These are phyloP conservation scores for Ricinus communis DNA, from an alignment of 345 rosid species.

Conservation along the genomic window DNA sequence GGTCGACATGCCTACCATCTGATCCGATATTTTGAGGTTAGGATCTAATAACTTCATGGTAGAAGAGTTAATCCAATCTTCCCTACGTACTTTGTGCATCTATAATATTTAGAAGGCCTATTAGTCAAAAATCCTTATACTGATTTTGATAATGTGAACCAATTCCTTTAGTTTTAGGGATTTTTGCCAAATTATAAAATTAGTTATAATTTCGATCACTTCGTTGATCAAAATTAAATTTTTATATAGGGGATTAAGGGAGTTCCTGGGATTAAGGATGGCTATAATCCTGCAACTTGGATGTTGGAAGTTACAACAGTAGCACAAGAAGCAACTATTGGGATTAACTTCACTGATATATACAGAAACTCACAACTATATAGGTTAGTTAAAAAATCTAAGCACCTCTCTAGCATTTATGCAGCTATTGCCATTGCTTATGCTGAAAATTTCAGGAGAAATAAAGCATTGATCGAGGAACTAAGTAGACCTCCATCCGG, in stretches of 20 bases:
- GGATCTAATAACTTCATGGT: not conserved
- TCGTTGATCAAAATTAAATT: not conserved
- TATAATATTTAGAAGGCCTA: too few relatives aligned
- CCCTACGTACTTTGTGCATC: too few relatives aligned
- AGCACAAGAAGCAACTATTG: too few relatives aligned
- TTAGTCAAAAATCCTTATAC: too few relatives aligned
- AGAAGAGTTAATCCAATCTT: not conserved
- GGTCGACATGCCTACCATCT: constrained; percentile 54
- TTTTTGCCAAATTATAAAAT: too few relatives aligned
- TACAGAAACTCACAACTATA: constrained; percentile 49
- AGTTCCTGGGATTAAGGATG: constrained; percentile 54
- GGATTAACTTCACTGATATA: too few relatives aligned
- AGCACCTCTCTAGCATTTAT: not conserved
- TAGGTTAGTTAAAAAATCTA: constrained; percentile 30
- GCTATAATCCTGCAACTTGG: constrained; percentile 76
- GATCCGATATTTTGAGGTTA: constrained; percentile 61
- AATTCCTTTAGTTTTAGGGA: too few relatives aligned
- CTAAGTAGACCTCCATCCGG: constrained; percentile 43
- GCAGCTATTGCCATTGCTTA: constrained; percentile 1
- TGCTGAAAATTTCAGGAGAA: constrained; percentile 43
- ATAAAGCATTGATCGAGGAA: constrained; percentile 52
- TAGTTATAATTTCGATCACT: too few relatives aligned
- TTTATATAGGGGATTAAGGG: constrained; percentile 43
- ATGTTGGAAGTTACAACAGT: constrained; percentile 63
- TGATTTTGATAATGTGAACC: too few relatives aligned